These are phyloP conservation scores for Dryas drummondii DNA, from an alignment of 306 rosid species.

Conservation along the genomic window DNA sequence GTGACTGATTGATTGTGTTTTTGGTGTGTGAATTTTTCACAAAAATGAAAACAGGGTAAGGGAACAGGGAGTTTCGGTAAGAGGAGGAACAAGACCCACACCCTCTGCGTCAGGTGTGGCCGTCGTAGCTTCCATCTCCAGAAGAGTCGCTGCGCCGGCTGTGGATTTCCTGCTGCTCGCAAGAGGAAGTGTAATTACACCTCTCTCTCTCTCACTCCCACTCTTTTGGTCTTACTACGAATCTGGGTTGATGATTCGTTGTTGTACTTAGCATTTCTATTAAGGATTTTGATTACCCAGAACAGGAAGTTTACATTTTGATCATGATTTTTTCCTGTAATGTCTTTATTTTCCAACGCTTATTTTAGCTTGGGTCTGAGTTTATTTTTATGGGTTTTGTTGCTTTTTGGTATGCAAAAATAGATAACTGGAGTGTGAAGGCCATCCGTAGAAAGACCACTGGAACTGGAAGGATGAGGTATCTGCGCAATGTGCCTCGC, in stretches of 20 bases:
- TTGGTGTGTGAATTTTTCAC: background rate
- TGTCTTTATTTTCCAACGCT: background rate
- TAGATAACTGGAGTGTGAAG: constrained; percentile 97
- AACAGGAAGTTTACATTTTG: background rate
- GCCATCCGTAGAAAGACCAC: constrained; percentile 99
- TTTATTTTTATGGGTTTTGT: background rate
- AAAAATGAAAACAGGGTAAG: constrained; percentile 57
- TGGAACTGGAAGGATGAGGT: constrained; percentile 98
- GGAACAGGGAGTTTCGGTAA: constrained; percentile 98
- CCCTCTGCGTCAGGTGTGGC: constrained; percentile 93
- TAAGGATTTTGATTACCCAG: background rate
- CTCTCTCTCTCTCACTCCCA: background rate
- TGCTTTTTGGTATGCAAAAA: background rate
- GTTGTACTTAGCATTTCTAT: background rate
- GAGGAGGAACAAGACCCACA: constrained; percentile 99
- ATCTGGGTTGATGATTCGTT: background rate
- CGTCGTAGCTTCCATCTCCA: constrained; percentile 98
- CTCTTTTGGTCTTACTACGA: background rate
- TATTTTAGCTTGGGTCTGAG: background rate
- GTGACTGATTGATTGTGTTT: background rate
- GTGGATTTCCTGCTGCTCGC: constrained; percentile 97
- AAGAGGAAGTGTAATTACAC: constrained; percentile 59
- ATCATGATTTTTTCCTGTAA: background rate
- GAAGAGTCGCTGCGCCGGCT: constrained; percentile 93
- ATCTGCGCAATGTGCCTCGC: constrained; percentile 90